Percentiles rank a stretch among this genome's conserved stretches.
These are phyloP conservation scores for Beauveria medogensis DNA, from an alignment of 2,329 filamentous ascomycete species.

Conservation along the genomic window DNA sequence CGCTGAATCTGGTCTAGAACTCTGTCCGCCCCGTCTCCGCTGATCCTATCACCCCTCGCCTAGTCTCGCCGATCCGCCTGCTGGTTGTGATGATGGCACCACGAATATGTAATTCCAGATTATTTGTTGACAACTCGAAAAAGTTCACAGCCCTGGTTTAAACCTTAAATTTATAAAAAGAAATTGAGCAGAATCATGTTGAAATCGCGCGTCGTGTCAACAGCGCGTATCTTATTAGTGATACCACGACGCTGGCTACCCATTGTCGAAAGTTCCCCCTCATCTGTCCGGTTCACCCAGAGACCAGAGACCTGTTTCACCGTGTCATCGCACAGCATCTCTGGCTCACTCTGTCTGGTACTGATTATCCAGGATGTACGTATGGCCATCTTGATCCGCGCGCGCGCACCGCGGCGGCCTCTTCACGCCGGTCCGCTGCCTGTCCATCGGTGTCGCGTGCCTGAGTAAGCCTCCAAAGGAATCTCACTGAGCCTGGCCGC, in stretches of 20 bases:
- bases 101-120: not conserved
- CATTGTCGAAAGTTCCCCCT: not conserved
- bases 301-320: conserved; percentile 10
- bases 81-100: not conserved
- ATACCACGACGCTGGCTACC: too few species aligned
- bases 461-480: too few species aligned
- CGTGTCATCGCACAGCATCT: conserved; percentile 16
- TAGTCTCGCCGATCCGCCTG: not conserved
- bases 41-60: not conserved
- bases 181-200: not conserved
- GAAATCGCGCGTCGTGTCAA: not conserved
- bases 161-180: too few species aligned
- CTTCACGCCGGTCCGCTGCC: too few species aligned
- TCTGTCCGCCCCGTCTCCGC: not conserved
- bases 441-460: too few species aligned
- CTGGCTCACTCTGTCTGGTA: conserved; percentile 1
- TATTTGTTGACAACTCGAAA: not conserved
- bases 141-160: not conserved
- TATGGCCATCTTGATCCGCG: not conserved
- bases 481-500: too few species aligned
- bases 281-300: not conserved
- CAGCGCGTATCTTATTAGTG: too few species aligned
- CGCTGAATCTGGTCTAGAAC: not conserved
- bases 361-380: too few species aligned
- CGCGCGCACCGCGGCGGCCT: too few species aligned